phyloP scores from a whole-genome alignment of 805 yeast species.

The Pichia nakasei region DNA sequence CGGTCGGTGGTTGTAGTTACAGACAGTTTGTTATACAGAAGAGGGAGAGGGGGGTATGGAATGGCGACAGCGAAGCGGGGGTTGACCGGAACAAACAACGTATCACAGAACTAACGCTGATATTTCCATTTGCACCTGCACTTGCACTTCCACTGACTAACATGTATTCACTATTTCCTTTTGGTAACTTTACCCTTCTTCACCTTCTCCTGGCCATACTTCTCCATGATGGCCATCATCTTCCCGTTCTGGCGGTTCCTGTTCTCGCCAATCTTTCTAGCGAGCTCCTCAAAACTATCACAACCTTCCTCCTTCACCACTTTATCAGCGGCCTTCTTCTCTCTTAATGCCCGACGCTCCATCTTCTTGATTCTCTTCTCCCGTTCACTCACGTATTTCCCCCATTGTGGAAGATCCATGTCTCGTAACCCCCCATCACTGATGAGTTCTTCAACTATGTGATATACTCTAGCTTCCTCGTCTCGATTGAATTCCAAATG shows the following conservation, averaged over 20 bases:
- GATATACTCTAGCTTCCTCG: constrained; percentile 58
- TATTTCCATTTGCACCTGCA: too few relatives aligned
- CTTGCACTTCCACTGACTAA: too few relatives aligned
- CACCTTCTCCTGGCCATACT: background rate
- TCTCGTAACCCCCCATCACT: constrained; percentile 24
- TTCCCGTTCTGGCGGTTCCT: background rate
- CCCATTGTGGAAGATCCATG: constrained; percentile 26
- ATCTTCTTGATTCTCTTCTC: constrained; percentile 39
- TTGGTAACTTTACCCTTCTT: too few relatives aligned
- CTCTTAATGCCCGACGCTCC: constrained; percentile 17
- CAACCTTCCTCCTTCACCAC: background rate
- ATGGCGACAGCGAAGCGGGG: too few relatives aligned
- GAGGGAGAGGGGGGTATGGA: too few relatives aligned
- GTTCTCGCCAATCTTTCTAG: background rate
- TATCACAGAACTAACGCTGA: too few relatives aligned
- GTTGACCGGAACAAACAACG: too few relatives aligned
- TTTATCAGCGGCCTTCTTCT: background rate
- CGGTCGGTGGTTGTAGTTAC: too few relatives aligned
- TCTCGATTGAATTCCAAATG: constrained; percentile 55
- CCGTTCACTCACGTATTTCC: constrained; percentile 41
- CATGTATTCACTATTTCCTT: too few relatives aligned
- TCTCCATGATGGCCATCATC: background rate
- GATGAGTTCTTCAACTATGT: constrained; percentile 26
- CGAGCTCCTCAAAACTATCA: background rate
- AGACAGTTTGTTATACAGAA: too few relatives aligned